Percentiles rank a stretch among this genome's conserved stretches.
Evolutionary conservation across 768 basidiomycete genomes (phyloP).

Genomic region (Kondoa subrosea): DNA sequence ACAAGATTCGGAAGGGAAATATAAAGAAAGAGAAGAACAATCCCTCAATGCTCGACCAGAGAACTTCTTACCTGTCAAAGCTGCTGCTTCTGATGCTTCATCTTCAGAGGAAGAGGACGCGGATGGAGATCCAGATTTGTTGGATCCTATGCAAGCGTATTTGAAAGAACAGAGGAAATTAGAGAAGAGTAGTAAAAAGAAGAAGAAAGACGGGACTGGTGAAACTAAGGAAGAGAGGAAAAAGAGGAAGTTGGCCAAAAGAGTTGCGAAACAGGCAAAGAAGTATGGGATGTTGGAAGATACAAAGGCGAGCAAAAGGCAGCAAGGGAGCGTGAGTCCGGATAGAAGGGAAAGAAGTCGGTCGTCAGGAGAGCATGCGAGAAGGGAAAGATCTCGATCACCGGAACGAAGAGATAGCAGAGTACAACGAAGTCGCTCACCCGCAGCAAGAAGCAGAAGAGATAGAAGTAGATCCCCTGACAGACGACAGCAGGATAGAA

Average conservation of each 20-base stretch:
- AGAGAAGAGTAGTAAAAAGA: conserved; percentile 1
- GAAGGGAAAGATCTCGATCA: neutral
- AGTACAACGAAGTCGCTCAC: too few relatives aligned
- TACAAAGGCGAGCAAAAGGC: neutral
- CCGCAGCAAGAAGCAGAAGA: neutral
- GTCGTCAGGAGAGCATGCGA: neutral
- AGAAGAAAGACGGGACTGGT: conserved; percentile 5
- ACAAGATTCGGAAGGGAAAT: conserved; percentile 63
- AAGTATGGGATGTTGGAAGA: neutral
- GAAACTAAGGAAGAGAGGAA: conserved; percentile 3
- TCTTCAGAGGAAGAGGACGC: conserved; percentile 9
- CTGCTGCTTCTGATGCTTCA: neutral
- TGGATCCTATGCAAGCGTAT: conserved; percentile 96
- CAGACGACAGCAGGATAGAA: neutral
- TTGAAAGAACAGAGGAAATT: conserved; percentile 44
- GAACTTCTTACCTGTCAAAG: conserved; percentile 42
- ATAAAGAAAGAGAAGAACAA: conserved; percentile 66
- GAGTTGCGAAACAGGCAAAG: neutral
- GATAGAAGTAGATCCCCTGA: too few relatives aligned
- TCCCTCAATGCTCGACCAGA: conserved; percentile 73
- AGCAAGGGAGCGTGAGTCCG: neutral
- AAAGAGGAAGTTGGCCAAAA: conserved; percentile 4
- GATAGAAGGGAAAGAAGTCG: neutral
- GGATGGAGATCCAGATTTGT: conserved; percentile 51
- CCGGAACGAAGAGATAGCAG: neutral